These are phyloP conservation scores for Lachnellula arida DNA, from an alignment of 2,329 filamentous ascomycete genomes.

Conservation along the genomic window DNA sequence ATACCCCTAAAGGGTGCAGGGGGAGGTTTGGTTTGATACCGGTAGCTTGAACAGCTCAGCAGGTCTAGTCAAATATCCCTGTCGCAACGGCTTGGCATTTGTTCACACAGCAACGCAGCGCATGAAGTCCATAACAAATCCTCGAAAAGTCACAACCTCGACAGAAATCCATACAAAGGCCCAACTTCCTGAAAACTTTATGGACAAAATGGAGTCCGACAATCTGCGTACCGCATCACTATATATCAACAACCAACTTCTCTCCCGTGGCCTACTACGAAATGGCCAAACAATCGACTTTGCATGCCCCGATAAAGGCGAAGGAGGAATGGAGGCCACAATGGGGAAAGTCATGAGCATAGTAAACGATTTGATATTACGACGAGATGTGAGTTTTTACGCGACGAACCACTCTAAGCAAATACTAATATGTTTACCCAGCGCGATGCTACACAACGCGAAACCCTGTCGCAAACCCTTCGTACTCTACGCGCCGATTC, in stretches of 20 bases:
- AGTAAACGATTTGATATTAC: conserved; percentile 86
- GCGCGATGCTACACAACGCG: conserved; percentile 86
- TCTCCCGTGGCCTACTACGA: conserved; percentile 59
- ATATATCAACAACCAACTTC: conserved; percentile 69
- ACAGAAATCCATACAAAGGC: no score
- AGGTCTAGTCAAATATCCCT: no score
- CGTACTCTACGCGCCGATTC: conserved; percentile 71
- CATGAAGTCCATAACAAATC: no score
- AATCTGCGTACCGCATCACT: conserved; percentile 63
- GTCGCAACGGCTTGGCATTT: no score
- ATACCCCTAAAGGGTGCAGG: no score
- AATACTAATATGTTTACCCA: conserved; percentile 34
- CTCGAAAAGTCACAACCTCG: no score
- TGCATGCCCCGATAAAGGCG: conserved; percentile 60
- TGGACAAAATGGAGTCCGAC: conserved; percentile 35
- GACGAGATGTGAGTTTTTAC: conserved; percentile 68
- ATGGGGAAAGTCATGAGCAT: conserved; percentile 88
- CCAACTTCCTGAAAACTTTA: neutral
- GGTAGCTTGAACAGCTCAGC: no score
- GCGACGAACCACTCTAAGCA: neutral
- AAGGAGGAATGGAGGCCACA: conserved; percentile 59
- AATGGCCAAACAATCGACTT: conserved; percentile 80
- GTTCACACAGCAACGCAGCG: no score
- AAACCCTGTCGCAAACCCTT: conserved; percentile 74
- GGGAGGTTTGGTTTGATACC: no score